phyloP scores from a whole-genome alignment of 768 basidiomycete species.

The Boletales sp. region DNA sequence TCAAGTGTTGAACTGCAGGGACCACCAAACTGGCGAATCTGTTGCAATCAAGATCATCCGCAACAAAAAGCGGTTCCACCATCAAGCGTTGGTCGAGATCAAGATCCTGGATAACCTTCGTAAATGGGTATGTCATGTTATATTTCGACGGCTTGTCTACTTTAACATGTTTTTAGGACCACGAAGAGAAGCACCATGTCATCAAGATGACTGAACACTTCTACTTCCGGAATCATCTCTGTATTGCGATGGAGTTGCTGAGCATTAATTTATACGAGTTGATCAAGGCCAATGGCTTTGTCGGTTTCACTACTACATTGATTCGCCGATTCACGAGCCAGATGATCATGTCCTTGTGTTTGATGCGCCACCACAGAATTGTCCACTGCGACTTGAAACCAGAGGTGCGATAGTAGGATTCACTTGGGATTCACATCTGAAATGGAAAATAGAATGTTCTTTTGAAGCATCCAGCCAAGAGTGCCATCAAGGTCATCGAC shows the following conservation, averaged over 20 bases:
- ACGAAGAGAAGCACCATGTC: slow-evolving; percentile 95
- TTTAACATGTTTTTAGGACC: slow-evolving; percentile 59
- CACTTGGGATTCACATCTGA: neutral
- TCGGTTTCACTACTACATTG: slow-evolving; percentile 93
- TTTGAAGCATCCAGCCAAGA: slow-evolving; percentile 91
- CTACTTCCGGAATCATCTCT: slow-evolving; percentile 95
- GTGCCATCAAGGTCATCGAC: slow-evolving; percentile 97
- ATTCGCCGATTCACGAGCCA: slow-evolving; percentile 96
- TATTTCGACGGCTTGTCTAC: neutral
- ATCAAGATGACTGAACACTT: slow-evolving; percentile 99
- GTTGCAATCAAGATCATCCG: slow-evolving; percentile 99
- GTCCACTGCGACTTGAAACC: slow-evolving; percentile 99
- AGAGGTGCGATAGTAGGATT: slow-evolving; percentile 56
- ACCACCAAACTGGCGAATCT: slow-evolving; percentile 92
- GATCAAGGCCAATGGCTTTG: slow-evolving; percentile 98
- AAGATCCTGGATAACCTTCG: slow-evolving; percentile 95
- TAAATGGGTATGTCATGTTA: slow-evolving; percentile 79
- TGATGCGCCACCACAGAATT: slow-evolving; percentile 96
- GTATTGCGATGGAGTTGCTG: slow-evolving; percentile 96
- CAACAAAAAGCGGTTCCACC: slow-evolving; percentile 98
- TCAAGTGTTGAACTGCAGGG: slow-evolving; percentile 92
- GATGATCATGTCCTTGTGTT: slow-evolving; percentile 85
- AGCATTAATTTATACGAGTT: slow-evolving; percentile 99
- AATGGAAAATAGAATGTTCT: slow-evolving; percentile 73
- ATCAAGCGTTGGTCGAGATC: slow-evolving; percentile 98